These are phyloP conservation scores for Mycena galericulata DNA, from an alignment of 768 basidiomycete genomes.

Conservation along the genomic window DNA sequence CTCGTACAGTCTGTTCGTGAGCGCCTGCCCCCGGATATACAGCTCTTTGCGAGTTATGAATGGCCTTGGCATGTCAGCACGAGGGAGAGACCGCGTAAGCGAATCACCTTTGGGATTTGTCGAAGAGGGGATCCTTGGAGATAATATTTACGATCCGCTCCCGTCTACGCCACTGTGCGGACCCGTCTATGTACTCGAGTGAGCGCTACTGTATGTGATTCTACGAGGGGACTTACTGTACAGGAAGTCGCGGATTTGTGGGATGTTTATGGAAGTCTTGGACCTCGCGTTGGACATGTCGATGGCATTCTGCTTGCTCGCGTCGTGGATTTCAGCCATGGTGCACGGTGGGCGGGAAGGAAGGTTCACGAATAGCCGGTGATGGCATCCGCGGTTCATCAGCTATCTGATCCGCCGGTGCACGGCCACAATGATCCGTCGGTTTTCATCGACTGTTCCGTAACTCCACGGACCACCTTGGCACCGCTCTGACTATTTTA, in stretches of 20 bases:
- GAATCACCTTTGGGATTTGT: constrained; percentile 65
- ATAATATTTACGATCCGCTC: constrained; percentile 58
- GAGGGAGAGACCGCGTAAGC: no score
- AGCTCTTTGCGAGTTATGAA: constrained; percentile 70
- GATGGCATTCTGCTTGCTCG: constrained; percentile 58
- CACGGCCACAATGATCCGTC: no score
- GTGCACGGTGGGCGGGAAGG: constrained; percentile 3
- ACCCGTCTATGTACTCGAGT: constrained; percentile 54
- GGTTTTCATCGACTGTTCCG: no score
- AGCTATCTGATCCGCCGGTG: no score
- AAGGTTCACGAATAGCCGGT: background rate
- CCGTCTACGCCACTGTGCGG: constrained; percentile 62
- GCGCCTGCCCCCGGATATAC: constrained; percentile 64
- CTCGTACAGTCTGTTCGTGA: constrained; percentile 70
- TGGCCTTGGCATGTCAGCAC: constrained; percentile 49
- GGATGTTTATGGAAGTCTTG: constrained; percentile 56
- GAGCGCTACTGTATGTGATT: background rate
- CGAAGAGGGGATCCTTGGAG: constrained; percentile 67
- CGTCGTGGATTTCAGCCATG: constrained; percentile 44
- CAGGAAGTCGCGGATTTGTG: constrained; percentile 59
- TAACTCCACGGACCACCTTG: no score
- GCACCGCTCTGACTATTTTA: no score
- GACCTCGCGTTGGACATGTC: constrained; percentile 66
- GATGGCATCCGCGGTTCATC: no score
- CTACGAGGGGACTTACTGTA: constrained; percentile 54